phyloP scores from a whole-genome alignment of 805 yeast genomes.

The Yarrowia sp. region DNA sequence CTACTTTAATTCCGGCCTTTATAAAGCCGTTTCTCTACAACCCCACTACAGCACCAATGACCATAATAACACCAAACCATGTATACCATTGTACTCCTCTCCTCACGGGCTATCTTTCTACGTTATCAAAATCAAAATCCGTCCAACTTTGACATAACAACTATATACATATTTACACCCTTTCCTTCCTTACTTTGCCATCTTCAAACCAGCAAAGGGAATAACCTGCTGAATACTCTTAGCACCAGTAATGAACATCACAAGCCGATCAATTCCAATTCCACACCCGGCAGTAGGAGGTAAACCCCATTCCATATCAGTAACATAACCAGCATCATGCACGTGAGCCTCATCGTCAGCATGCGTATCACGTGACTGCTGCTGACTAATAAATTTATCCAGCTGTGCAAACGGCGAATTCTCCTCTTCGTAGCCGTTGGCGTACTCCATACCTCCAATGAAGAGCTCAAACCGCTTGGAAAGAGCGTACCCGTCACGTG shows the following conservation, averaged over 20 bases:
- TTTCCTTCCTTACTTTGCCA: slow-evolving; percentile 31
- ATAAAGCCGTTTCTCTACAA: no score
- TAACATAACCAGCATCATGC: slow-evolving; percentile 70
- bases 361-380: slow-evolving; percentile 45
- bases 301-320: slow-evolving; percentile 84
- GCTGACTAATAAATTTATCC: slow-evolving; percentile 34
- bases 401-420: slow-evolving; percentile 77
- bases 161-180: background rate
- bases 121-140: no score
- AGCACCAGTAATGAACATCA: slow-evolving; percentile 69
- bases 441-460: slow-evolving; percentile 74
- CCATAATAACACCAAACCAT: no score
- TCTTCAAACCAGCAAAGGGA: slow-evolving; percentile 33
- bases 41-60: no score
- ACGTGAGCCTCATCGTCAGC: slow-evolving; percentile 62
- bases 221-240: slow-evolving; percentile 51
- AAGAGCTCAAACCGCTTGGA: slow-evolving; percentile 75
- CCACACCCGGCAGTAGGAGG: slow-evolving; percentile 99
- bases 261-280: slow-evolving; percentile 83
- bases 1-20: no score
- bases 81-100: no score
- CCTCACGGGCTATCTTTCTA: no score
- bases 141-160: no score
- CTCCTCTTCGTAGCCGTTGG: slow-evolving; percentile 95
- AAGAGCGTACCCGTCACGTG: slow-evolving; percentile 39